Evolutionary conservation across 2,329 filamentous ascomycete genomes (phyloP).

Genomic region (Ceratocystis ficicola): DNA sequence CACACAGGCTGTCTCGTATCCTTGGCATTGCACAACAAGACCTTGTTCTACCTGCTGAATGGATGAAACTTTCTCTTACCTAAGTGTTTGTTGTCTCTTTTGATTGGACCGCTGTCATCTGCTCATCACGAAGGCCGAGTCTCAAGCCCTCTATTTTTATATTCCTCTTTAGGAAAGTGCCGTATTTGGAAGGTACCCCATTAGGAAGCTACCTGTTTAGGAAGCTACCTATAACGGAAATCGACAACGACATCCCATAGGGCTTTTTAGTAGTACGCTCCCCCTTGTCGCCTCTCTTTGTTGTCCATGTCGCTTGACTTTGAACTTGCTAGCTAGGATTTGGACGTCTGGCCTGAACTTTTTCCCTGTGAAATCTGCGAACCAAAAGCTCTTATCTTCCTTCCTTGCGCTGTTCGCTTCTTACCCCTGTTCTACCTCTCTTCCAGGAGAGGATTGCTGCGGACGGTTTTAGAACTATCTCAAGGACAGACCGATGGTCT

Average conservation of each 20-base stretch:
- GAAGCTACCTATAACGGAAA: not conserved
- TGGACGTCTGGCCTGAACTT: not conserved
- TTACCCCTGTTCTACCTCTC: not conserved
- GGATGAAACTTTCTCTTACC: too few relatives aligned
- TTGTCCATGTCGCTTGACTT: not conserved
- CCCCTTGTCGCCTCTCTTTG: not conserved
- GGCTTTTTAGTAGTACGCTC: not conserved
- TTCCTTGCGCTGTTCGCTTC: not conserved
- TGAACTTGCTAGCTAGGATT: not conserved
- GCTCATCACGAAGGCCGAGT: not conserved
- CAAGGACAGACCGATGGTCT: constrained; percentile 6
- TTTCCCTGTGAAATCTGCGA: not conserved
- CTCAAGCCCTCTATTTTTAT: not conserved
- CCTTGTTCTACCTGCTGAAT: too few relatives aligned
- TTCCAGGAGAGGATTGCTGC: not conserved
- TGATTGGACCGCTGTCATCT: not conserved
- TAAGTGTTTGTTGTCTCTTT: not conserved
- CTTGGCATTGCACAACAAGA: too few relatives aligned
- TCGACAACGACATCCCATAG: not conserved
- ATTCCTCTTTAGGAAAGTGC: not conserved
- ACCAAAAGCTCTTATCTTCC: not conserved
- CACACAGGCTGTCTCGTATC: not conserved
- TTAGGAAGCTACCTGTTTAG: not conserved
- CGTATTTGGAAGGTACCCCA: not conserved
- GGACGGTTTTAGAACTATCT: not conserved